Evolutionary conservation across 1,284 basidiomycete genomes (phyloP), one percentile per base, ranked within the genome.

Genomic region (Leccinum variabile): DNA sequence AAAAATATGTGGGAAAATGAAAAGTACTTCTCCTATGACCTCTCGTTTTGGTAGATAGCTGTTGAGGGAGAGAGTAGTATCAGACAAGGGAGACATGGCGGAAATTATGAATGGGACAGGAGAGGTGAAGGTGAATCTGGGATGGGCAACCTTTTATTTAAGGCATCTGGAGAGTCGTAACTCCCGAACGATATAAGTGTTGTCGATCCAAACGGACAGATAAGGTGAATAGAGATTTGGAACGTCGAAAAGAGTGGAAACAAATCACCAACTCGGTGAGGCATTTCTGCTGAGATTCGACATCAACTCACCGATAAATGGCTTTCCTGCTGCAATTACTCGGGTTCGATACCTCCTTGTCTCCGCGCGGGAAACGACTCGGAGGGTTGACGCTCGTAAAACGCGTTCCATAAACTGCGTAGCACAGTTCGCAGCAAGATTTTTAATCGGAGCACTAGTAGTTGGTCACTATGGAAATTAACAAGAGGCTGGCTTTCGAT

Each of bases 1-100:
- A 16, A 14, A 25, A 18, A 14, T 6, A 16, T 3, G n/a, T 11
- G n/a, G 30, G 39, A 11, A 39, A 6, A 9, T 2, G 1, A 25
- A 10, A 25, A 11, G 2, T 16, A 64, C 68, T 62, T 71, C 60
- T 68, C 72, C 73, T 2, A 64, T 66, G 2, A 57, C 60, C 22
- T 5, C 46, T 49, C 73, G 67, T 41, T 65, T 72, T 3, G 33
- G 28, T 4, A 61, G 10, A 39, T 3, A 39, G 32, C 25, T 44
- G n/a, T 57, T 62, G 49, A 59, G 55, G 11, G 5, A 28, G 28
- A n/a, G 7, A 5, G 16, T 16, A 32, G 16, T 2, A n/a, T 16
- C 28, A 53, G 16, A 30, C 25, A 53, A 16, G 50, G 28, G 50
- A 53, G 50, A 53, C 50, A 53, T 53, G 50, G 16, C 5, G 44